phyloP scores from a whole-genome alignment of 1,284 basidiomycete species.

The Lentinus polychrous region DNA sequence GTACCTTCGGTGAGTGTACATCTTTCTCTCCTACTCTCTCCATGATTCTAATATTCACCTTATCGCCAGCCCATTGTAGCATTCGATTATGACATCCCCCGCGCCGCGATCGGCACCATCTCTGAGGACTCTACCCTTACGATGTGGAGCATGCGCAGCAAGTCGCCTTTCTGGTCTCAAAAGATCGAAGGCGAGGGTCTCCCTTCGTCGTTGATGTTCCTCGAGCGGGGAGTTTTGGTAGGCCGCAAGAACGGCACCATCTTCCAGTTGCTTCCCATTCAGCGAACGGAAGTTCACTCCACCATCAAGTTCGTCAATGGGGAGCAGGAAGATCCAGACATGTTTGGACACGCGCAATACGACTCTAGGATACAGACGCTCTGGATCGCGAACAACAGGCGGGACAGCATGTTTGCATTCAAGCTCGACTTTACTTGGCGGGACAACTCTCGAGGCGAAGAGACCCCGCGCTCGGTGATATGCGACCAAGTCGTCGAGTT shows the following conservation, averaged over 20 bases:
- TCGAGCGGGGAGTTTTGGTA: constrained; percentile 72
- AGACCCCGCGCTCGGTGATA: constrained; percentile 45
- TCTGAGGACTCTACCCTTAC: constrained; percentile 73
- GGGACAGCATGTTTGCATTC: constrained; percentile 75
- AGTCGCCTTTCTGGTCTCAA: constrained; percentile 63
- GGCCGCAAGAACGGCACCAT: constrained; percentile 75
- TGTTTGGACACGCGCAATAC: constrained; percentile 81
- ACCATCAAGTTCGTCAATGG: constrained; percentile 73
- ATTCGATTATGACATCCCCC: constrained; percentile 73
- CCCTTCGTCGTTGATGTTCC: constrained; percentile 74
- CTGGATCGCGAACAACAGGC: constrained; percentile 77
- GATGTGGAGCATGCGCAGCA: constrained; percentile 72
- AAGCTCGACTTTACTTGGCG: constrained; percentile 63
- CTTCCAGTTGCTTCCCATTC: constrained; percentile 68
- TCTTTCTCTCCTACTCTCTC: background rate
- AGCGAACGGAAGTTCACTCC: constrained; percentile 65
- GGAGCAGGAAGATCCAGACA: constrained; percentile 59
- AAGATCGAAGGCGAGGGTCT: constrained; percentile 69
- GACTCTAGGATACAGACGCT: constrained; percentile 75
- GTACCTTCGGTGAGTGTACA: constrained; percentile 54
- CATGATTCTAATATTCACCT: constrained; percentile 3
- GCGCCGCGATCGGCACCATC: constrained; percentile 69
- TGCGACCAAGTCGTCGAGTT: constrained; percentile 80
- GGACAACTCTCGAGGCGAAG: constrained; percentile 46
- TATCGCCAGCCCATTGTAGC: constrained; percentile 57